Conservation (phyloP, 148 eudicot species). For the Diospyros kaki region DNA sequence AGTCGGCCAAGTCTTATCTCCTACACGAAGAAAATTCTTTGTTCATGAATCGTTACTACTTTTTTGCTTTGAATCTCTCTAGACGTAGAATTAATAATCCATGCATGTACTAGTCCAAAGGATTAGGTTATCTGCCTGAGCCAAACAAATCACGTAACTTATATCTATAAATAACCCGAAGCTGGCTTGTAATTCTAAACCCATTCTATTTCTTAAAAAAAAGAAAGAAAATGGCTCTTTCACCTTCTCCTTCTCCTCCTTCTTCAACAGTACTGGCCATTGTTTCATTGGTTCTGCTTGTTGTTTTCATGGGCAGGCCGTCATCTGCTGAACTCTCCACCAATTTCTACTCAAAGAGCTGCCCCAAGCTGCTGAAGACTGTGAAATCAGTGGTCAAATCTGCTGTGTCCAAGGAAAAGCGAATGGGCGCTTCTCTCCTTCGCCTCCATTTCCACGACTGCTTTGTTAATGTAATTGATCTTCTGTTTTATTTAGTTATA, state of each 20-base stretch:
- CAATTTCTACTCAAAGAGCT: constrained; percentile 20
- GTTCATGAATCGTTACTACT: too few species aligned
- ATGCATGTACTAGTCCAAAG: constrained; percentile 18
- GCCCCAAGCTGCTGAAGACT: constrained; percentile 9
- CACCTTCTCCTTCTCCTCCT: not conserved
- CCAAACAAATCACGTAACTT: not conserved
- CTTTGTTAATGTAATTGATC: constrained; percentile 31
- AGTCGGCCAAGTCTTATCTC: too few species aligned
- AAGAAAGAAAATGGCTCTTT: constrained; percentile 16
- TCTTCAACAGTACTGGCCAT: not conserved
- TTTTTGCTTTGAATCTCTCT: too few species aligned
- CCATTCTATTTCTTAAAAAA: not conserved
- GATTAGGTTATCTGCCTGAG: constrained; percentile 15
- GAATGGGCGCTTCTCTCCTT: constrained; percentile 49
- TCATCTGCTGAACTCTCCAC: constrained; percentile 20
- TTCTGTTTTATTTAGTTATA: not conserved
- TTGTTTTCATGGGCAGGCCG: constrained; percentile 1
- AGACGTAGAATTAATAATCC: not conserved
- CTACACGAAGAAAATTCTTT: too few species aligned
- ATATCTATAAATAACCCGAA: not conserved
- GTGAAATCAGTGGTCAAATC: constrained; percentile 10
- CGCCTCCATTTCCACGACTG: constrained; percentile 47
- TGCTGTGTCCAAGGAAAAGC: constrained; percentile 36
- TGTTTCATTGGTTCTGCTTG: not conserved
- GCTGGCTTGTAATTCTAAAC: not conserved